These are phyloP conservation scores for Aspergillaceae sp. DNA, from an alignment of 2,329 filamentous ascomycete species.

Conservation along the genomic window DNA sequence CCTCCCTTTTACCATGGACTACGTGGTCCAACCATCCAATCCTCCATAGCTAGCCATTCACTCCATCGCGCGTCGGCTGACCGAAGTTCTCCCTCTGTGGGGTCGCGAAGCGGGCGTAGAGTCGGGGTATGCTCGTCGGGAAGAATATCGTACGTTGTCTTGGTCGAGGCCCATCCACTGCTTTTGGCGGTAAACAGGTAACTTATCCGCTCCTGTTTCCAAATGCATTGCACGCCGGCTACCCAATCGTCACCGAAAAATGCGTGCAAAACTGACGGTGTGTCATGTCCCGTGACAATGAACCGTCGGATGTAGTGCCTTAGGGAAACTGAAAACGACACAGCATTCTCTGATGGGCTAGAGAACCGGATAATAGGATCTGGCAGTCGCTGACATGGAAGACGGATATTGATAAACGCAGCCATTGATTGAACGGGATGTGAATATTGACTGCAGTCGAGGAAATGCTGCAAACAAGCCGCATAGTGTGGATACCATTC, in stretches of 20 bases:
- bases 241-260: constrained; percentile 90
- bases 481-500: constrained; percentile 87
- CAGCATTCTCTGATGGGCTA: constrained; percentile 21
- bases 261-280: constrained; percentile 69
- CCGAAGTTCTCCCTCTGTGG: constrained; percentile 69
- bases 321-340: constrained; percentile 50
- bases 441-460: constrained; percentile 78
- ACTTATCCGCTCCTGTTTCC: constrained; percentile 82
- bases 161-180: constrained; percentile 78
- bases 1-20: constrained; percentile 31
- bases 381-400: constrained; percentile 65
- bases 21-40: constrained; percentile 88
- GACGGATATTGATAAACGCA: constrained; percentile 81
- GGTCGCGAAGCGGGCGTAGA: constrained; percentile 66
- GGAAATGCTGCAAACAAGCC: constrained; percentile 77
- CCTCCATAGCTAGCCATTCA: constrained; percentile 91
- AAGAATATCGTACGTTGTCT: constrained; percentile 79
- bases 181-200: constrained; percentile 94
- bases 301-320: constrained; percentile 86
- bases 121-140: constrained; percentile 79
- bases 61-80: constrained; percentile 79
- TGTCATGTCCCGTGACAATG: constrained; percentile 86
- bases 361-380: constrained; percentile 35
- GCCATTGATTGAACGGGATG: constrained; percentile 74
- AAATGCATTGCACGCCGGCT: constrained; percentile 67